Conservation (phyloP, 2,329 filamentous ascomycete genomes). For the Elsinoe necatrix region DNA sequence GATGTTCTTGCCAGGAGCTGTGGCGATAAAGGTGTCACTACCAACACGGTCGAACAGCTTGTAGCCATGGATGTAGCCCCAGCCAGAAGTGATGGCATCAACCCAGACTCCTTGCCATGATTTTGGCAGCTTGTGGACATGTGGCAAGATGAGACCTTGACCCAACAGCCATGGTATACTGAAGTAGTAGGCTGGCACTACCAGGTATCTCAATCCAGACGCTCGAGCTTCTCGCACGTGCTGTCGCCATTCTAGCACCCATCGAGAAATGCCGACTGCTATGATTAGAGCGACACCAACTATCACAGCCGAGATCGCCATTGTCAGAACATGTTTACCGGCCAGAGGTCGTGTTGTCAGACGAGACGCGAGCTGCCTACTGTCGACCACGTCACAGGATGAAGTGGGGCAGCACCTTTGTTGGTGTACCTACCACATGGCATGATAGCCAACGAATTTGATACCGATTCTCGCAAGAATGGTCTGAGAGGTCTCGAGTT, state of each 20-base stretch:
- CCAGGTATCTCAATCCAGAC: background rate
- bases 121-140: background rate
- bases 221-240: background rate
- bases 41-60: background rate
- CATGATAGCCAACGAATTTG: too few species aligned
- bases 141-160: background rate
- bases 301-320: background rate
- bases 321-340: background rate
- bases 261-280: background rate
- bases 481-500: too few species aligned
- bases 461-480: too few species aligned
- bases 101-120: background rate
- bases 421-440: too few species aligned
- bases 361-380: background rate
- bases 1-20: conserved; percentile 4
- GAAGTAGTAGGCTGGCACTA: background rate
- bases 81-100: background rate
- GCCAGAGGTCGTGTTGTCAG: too few species aligned
- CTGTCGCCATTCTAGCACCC: background rate
- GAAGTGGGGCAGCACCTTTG: background rate
- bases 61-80: background rate
- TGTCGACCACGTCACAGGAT: background rate
- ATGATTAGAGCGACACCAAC: background rate
- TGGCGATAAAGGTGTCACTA: conserved; percentile 3
- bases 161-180: conserved; percentile 4